Evolutionary conservation across 345 rosid genomes (phyloP).

Genomic region (Clausena lansium): DNA sequence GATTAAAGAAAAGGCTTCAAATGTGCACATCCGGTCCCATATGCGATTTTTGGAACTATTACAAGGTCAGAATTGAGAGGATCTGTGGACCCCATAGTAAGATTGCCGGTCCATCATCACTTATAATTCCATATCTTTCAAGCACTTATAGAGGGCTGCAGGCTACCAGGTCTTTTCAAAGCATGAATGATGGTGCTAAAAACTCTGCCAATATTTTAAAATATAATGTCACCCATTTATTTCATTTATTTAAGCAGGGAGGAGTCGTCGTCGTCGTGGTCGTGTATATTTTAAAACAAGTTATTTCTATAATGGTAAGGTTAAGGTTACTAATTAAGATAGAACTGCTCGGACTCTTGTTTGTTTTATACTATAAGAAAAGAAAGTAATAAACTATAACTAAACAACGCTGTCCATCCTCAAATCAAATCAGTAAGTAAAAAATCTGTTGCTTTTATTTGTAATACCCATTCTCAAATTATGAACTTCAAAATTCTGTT

Average conservation of each 20-base stretch:
- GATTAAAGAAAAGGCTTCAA: background rate
- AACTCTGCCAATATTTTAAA: background rate
- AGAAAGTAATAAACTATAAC: background rate
- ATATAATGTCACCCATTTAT: too few relatives aligned
- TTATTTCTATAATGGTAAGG: too few relatives aligned
- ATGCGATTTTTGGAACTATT: background rate
- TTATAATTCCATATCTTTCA: background rate
- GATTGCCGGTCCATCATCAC: constrained; percentile 8
- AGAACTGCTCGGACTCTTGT: too few relatives aligned
- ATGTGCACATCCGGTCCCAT: too few relatives aligned
- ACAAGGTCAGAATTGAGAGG: constrained; percentile 4
- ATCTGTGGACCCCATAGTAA: background rate
- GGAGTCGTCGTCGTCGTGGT: too few relatives aligned
- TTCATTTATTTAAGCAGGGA: too few relatives aligned
- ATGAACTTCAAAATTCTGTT: background rate
- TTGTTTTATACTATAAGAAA: too few relatives aligned
- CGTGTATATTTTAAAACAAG: too few relatives aligned
- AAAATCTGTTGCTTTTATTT: too few relatives aligned
- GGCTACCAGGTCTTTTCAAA: background rate
- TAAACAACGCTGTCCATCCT: background rate
- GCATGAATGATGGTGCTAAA: background rate
- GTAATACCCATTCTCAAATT: background rate
- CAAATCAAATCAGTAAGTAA: too few relatives aligned
- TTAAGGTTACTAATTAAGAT: too few relatives aligned
- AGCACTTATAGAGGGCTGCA: background rate